Evolutionary conservation across 1,284 basidiomycete species (phyloP).

Genomic region (Cystobasidium sp.): DNA sequence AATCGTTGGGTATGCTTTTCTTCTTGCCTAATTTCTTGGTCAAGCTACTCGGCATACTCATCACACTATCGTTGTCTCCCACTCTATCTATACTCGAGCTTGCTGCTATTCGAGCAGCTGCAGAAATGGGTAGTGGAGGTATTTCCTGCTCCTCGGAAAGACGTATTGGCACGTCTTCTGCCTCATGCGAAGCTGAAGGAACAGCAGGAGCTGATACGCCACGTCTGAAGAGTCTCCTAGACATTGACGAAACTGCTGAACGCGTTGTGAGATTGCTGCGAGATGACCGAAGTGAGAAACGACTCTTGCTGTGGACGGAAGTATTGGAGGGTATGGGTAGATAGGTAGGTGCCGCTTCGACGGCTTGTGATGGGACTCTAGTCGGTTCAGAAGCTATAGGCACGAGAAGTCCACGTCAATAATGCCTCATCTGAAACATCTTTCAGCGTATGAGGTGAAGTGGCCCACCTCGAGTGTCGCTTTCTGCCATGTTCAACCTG

Average conservation of each 20-base stretch:
- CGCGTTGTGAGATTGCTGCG: conserved; percentile 7
- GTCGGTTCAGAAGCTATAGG: not conserved
- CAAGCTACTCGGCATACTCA: not conserved
- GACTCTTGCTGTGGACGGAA: conserved; percentile 10
- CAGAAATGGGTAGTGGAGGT: conserved; percentile 9
- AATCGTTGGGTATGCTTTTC: conserved; percentile 10
- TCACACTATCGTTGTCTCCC: not conserved
- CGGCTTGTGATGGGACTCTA: not conserved
- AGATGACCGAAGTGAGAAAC: conserved; percentile 11
- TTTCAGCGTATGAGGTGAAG: not conserved
- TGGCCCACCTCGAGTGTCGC: conserved; percentile 17
- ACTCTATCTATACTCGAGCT: not conserved
- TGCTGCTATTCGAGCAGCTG: not conserved
- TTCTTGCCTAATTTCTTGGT: not conserved
- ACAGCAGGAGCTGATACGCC: not conserved
- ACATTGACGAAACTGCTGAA: conserved; percentile 14
- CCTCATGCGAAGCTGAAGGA: not conserved
- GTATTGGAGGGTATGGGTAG: not conserved
- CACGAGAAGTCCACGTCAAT: too few relatives aligned
- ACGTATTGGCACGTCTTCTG: not conserved
- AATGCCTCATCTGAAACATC: not conserved
- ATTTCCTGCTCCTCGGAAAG: not conserved
- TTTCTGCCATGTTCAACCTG: conserved; percentile 11
- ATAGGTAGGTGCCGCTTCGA: not conserved
- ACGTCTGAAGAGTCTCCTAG: not conserved